Conservation (phyloP, 345 rosid species). For the Acer yangbiense region DNA sequence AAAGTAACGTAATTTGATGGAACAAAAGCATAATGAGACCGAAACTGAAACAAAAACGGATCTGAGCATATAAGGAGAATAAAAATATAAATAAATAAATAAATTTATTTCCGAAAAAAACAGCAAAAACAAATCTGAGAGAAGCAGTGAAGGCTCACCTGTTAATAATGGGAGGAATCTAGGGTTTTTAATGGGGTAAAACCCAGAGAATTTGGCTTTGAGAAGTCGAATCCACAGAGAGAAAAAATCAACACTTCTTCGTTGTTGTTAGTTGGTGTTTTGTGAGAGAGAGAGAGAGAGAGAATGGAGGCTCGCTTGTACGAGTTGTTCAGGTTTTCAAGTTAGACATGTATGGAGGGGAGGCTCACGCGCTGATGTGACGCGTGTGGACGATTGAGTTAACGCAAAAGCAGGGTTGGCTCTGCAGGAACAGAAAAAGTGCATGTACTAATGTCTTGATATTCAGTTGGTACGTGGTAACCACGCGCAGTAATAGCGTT, state of each 20-base stretch:
- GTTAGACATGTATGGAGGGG: background rate
- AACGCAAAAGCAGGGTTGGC: conserved; percentile 13
- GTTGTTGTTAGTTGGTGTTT: conserved; percentile 11
- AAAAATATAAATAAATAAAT: background rate
- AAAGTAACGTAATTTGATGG: conserved; percentile 10
- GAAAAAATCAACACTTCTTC: conserved; percentile 5
- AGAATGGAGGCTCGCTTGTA: conserved; percentile 14
- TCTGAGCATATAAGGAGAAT: conserved; percentile 30
- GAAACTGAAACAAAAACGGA: conserved; percentile 36
- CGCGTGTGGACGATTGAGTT: conserved; percentile 21
- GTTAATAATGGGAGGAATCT: conserved; percentile 39
- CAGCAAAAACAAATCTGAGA: background rate
- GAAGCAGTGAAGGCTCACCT: conserved; percentile 20
- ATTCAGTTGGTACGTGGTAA: conserved; percentile 30
- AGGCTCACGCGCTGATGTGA: conserved; percentile 19
- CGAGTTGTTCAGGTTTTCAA: conserved; percentile 31
- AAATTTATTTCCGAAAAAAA: background rate
- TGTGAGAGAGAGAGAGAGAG: background rate
- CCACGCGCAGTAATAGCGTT: background rate
- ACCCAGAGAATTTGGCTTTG: conserved; percentile 16
- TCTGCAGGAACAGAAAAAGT: conserved; percentile 25
- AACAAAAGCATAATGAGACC: background rate
- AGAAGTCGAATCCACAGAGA: conserved; percentile 26
- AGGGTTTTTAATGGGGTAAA: conserved; percentile 47
- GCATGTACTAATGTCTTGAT: conserved; percentile 9